phyloP scores from a whole-genome alignment of 176 grass and related monocot species.

The Chrysopogon serrulatus region DNA sequence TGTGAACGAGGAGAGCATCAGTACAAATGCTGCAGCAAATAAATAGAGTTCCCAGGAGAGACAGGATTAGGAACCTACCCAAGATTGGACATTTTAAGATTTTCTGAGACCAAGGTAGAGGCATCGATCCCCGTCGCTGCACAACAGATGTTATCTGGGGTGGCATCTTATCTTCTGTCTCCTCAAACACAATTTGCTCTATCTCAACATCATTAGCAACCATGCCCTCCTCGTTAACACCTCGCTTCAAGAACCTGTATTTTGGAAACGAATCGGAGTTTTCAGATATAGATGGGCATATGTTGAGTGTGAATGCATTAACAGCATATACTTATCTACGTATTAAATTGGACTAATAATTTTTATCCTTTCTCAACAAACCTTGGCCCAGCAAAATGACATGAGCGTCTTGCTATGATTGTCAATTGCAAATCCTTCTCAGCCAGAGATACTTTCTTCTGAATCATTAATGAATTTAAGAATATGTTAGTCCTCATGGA shows the following conservation, averaged over 20 bases:
- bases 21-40: background rate
- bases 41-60: background rate
- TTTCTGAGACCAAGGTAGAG: conserved; percentile 63
- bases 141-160: conserved; percentile 46
- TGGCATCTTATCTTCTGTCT: conserved; percentile 20
- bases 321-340: background rate
- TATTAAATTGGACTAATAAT: background rate
- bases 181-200: conserved; percentile 55
- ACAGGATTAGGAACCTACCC: conserved; percentile 12
- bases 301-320: background rate
- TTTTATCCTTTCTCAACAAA: background rate
- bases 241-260: conserved; percentile 53
- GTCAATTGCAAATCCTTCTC: conserved; percentile 55
- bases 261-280: background rate
- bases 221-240: conserved; percentile 53
- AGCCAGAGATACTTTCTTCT: conserved; percentile 36
- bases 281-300: background rate
- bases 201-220: conserved; percentile 70
- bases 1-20: background rate
- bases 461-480: conserved; percentile 10
- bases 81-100: conserved; percentile 46
- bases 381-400: conserved; percentile 70
- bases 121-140: conserved; percentile 59
- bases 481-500: background rate
- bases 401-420: conserved; percentile 59